Percentiles rank a stretch among this genome's conserved stretches.
These are phyloP conservation scores for Pseudogymnoascus pannorum DNA, from an alignment of 2,329 filamentous ascomycete genomes.

Conservation along the genomic window DNA sequence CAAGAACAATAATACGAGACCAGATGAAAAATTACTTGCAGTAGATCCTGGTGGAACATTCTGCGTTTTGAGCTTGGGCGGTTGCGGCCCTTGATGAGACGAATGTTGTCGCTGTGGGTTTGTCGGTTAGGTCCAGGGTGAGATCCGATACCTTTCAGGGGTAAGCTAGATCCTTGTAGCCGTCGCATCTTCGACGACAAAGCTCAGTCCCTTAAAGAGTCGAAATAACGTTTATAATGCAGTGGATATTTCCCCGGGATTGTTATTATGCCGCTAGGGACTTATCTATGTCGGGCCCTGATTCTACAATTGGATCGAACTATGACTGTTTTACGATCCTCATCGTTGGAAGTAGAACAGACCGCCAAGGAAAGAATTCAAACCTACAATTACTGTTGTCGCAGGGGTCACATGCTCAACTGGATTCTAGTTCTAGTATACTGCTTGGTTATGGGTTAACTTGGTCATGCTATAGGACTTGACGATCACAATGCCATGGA, in stretches of 20 bases:
- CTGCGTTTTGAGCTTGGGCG: slow-evolving; percentile 7
- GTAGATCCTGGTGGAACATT: not conserved
- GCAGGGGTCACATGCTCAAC: not conserved
- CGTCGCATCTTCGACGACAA: not conserved
- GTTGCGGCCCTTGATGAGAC: not conserved
- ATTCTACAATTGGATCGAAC: not conserved
- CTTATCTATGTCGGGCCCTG: not conserved
- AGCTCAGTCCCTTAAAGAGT: not conserved
- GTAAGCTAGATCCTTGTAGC: not conserved
- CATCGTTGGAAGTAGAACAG: not conserved
- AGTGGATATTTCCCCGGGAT: not conserved
- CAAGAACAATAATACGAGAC: not conserved
- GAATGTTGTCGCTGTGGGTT: not conserved
- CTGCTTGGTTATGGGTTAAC: not conserved
- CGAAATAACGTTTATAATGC: not conserved
- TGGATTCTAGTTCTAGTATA: not conserved
- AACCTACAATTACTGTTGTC: not conserved
- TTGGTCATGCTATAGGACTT: not conserved
- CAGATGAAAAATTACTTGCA: not conserved
- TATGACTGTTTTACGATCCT: not conserved
- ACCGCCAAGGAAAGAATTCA: not conserved
- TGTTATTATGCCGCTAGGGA: not conserved
- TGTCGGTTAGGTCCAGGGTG: slow-evolving; percentile 2
- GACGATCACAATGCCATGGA: not conserved
- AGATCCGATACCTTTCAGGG: slow-evolving; percentile 4